Evolutionary conservation across 495 filamentous ascomycete species (phyloP), one percentile per base, ranked within the genome.

Genomic region (Podospora appendiculata): DNA sequence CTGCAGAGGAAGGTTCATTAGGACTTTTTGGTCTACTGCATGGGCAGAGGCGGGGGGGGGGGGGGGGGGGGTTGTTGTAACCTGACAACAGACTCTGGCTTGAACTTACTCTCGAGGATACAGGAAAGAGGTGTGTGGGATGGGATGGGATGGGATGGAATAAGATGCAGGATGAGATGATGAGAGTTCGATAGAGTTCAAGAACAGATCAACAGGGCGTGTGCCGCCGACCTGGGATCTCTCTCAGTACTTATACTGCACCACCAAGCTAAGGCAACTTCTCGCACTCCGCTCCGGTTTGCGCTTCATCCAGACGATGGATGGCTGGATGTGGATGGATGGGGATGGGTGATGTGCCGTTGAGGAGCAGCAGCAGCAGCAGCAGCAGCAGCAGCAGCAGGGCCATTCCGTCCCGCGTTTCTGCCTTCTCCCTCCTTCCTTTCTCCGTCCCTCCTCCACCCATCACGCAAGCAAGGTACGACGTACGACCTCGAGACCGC

Each of bases 181-280:
- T 43, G 41, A 40, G 47, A 50, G 18, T 17, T 40, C 13, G 39
- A 55, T 45, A 46, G 14, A 38, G 35, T 33, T 47, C 56, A 36
- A 48, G 43, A 47, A 45, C 32, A 61, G 51, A 57, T 52, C 51
- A 53, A 44, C 45, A 41, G 45, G 36, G 13, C 36, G 36, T 11
- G 36, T 38, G 13, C 36, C 13, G 36, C 36, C 36, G 25, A 41
- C 47, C 48, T 54, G 56, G 49, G 54, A 41, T 53, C 41, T 16
- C 38, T 41, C 19, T 44, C 43, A 51, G 54, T 66, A 62, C 60
- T 66, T 66, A 64, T 64, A 66, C 48, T 47, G 44, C 42, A 41
- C 47, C 40, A 19, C 50, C 41, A 45, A 49, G 56, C 53, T 44
- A 54, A 48, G 9, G 47, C 36, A 43, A 45, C 47, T 47, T 47